Percentiles rank a stretch among this genome's conserved stretches.
Evolutionary conservation across 192 early-diverging fungal genomes (phyloP).

Genomic region (Podila epigama): DNA sequence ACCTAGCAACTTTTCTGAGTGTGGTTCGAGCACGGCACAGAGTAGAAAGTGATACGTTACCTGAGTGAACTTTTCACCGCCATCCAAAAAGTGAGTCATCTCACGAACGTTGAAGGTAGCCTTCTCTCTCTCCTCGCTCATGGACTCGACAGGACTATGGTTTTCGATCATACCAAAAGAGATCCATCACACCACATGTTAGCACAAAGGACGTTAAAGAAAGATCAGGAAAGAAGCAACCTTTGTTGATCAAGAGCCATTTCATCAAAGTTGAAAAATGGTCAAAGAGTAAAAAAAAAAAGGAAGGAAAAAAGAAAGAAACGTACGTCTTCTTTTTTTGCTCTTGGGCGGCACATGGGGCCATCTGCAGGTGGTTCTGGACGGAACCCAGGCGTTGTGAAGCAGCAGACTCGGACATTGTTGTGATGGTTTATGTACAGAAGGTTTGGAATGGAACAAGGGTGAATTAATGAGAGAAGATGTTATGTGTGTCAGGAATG

Average conservation of each 20-base stretch:
- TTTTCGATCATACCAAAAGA: background rate
- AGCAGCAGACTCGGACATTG: conserved; percentile 39
- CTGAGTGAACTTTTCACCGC: conserved; percentile 67
- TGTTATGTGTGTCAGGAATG: background rate
- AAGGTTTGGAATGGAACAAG: background rate
- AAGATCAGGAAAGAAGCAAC: background rate
- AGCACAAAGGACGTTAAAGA: background rate
- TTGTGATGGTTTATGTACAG: background rate
- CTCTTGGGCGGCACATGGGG: conserved; percentile 31
- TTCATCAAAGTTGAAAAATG: background rate
- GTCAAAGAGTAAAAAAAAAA: background rate
- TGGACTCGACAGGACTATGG: conserved; percentile 43
- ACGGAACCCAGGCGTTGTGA: conserved; percentile 35
- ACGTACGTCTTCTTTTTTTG: conserved; percentile 45
- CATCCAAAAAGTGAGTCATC: conserved; percentile 86
- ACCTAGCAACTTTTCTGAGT: background rate
- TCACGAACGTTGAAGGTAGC: conserved; percentile 80
- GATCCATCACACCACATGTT: too few species aligned
- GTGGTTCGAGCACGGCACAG: background rate
- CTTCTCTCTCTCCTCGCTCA: conserved; percentile 77
- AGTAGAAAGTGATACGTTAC: conserved; percentile 12
- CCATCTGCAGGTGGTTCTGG: conserved; percentile 45
- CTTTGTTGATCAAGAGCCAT: too few species aligned
- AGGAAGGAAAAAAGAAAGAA: background rate
- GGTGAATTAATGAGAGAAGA: background rate